Evolutionary conservation across 495 filamentous ascomycete genomes (phyloP).

Genomic region (Copromyces sp.): DNA sequence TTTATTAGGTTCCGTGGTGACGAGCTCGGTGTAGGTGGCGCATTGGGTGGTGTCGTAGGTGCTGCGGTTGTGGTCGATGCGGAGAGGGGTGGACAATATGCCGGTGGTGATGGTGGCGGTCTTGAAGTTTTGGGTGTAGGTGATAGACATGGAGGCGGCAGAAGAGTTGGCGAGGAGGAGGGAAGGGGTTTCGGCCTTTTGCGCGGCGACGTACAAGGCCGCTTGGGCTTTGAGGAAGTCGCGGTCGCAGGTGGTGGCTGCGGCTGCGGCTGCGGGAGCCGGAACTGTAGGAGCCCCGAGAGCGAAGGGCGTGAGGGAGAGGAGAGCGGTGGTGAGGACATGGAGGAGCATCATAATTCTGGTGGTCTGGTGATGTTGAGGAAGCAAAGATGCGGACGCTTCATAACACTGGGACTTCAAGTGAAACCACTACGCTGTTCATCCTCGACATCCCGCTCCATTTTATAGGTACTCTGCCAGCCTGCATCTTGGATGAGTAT

Average conservation of each 20-base stretch:
- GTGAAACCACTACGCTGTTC: neutral
- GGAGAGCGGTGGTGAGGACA: neutral
- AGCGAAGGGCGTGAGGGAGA: neutral
- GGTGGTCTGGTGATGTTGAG: neutral
- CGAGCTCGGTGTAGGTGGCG: slow-evolving; percentile 43
- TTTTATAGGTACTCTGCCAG: neutral
- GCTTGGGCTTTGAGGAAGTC: slow-evolving; percentile 13
- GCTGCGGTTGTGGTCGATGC: slow-evolving; percentile 38
- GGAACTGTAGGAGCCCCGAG: neutral
- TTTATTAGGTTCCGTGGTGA: slow-evolving; percentile 28
- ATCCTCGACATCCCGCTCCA: neutral
- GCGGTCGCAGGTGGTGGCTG: slow-evolving; percentile 7
- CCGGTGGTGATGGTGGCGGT: slow-evolving; percentile 23
- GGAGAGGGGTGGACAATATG: slow-evolving; percentile 32
- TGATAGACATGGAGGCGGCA: neutral
- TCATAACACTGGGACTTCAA: neutral
- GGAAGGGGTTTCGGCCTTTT: slow-evolving; percentile 27
- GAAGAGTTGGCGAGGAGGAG: slow-evolving; percentile 20
- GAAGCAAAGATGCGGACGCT: neutral
- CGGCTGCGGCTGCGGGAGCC: neutral
- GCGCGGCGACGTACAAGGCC: slow-evolving; percentile 31
- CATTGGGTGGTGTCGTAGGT: slow-evolving; percentile 38
- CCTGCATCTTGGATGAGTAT: neutral
- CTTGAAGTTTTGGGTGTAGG: slow-evolving; percentile 29
- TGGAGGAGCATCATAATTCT: neutral